Evolutionary conservation across 768 basidiomycete genomes (phyloP), one percentile per base, ranked within the genome.

Genomic region (Leccinum subgranulosum): DNA sequence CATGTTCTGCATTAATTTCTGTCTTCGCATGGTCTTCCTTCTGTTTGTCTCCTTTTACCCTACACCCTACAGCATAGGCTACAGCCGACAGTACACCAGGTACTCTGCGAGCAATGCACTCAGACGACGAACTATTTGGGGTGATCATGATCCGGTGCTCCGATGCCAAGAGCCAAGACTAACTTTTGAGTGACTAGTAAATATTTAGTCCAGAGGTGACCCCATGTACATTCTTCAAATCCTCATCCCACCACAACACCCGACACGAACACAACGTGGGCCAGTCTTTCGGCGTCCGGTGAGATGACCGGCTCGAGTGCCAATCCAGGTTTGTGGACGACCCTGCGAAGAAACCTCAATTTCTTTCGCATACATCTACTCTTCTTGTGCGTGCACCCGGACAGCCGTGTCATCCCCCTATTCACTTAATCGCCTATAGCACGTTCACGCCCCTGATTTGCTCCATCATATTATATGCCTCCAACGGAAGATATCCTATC

Each of bases 391-490:
- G 85, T 71, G 34, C 47, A 19, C 41, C 49, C 60, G 29, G 65
- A 45, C 33, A 50, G 47, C 15, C 34, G 8, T 21, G 34, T 49
- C 29, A 29, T 49, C 14, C 21, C 52, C 50, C 45, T 49, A 47
- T 51, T 51, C 61, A 50, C 60, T 0, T 39, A 27, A 3, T 50
- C 48, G 28, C 51, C 59, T 64, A 21, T 66, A 92, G 89, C 64
- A 87, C 84, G 6, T 81, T 92, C 67, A 84, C 84, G 0, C 94
- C 95, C 2, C 78, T 97, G 61, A 75, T 94, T 54, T 82, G 84
- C 61, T 90, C 91, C 19, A 84, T 74, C 36, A 85, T 98, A 53
- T 83, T 97, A 66, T 97, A 90, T 66, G 92, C 85, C 25, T 82
- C 81, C 73, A 94, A 94, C 78, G 92, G 89, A 45, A 73, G 75